Conservation (phyloP, 2,329 filamentous ascomycete genomes). For the Teratosphaeria zuluensis region DNA sequence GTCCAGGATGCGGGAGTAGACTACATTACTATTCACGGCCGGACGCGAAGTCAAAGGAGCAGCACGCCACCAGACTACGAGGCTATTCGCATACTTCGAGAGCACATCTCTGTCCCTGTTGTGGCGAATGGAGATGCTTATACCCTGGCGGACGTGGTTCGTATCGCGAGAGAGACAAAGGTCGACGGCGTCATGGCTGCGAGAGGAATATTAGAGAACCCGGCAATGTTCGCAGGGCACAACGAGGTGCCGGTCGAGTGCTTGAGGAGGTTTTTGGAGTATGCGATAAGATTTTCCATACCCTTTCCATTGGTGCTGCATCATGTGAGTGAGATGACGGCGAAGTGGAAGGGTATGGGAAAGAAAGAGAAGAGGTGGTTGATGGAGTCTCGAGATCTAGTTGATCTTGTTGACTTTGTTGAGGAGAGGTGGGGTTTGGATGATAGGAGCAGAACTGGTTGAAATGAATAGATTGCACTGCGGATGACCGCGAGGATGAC, state of each 20-base stretch:
- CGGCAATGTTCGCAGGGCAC: slow-evolving; percentile 52
- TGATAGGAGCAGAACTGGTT: not conserved
- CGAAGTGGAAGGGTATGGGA: slow-evolving; percentile 47
- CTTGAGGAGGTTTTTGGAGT: slow-evolving; percentile 53
- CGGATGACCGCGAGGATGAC: too few species aligned
- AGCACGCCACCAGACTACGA: slow-evolving; percentile 52
- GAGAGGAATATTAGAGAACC: slow-evolving; percentile 57
- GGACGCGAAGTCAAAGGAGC: slow-evolving; percentile 52
- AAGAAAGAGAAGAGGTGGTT: slow-evolving; percentile 21
- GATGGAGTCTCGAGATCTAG: slow-evolving; percentile 22
- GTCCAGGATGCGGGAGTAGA: slow-evolving; percentile 54
- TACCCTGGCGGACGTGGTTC: slow-evolving; percentile 34
- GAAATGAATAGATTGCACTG: too few species aligned
- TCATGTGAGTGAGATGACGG: slow-evolving; percentile 59
- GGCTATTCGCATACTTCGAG: slow-evolving; percentile 48
- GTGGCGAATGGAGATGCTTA: slow-evolving; percentile 63
- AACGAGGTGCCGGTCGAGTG: slow-evolving; percentile 52
- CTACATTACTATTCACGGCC: slow-evolving; percentile 61
- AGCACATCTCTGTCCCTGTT: slow-evolving; percentile 48
- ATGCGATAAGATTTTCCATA: slow-evolving; percentile 46
- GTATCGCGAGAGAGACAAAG: slow-evolving; percentile 23
- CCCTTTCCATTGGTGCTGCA: slow-evolving; percentile 56
- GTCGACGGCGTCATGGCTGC: slow-evolving; percentile 57
- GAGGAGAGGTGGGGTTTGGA: slow-evolving; percentile 17
- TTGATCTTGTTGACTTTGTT: slow-evolving; percentile 26